Base-by-base conservation (phyloP, 1,139 yeast species). In the Candida tetrigidarum region DNA sequence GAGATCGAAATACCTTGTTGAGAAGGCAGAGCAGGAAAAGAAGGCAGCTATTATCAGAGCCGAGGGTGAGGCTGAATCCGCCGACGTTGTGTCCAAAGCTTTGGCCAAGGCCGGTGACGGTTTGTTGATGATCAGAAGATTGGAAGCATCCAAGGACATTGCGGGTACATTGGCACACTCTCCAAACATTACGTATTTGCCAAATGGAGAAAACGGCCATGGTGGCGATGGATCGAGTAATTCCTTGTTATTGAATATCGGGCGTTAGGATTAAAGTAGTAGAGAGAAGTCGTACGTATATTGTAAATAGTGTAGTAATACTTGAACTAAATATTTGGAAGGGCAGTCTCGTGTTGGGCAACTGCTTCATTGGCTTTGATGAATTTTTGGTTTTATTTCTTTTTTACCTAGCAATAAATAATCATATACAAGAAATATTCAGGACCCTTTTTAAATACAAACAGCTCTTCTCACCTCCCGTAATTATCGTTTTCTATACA, bases 31-130 rank as follows among this genome's bases (percentile, higher is more conserved):
- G 67, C 99, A 95, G 69, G 98, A 93, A 68, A 83, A 96, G 66
- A 92, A 86, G 66, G 99, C 99, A 4, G 77, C 88, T 46, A 91
- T 95, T 58, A 93, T 93, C 54, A 83, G 98, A 58, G 99, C 99
- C 22, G 99, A 95, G 69, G 99, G 99, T 69, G 99, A 95, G 71
- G 99, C 99, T 36, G 99, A 95, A 68, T 90, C 96, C 46, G 99
- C 98, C 6, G 99, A 93, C 51, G 84, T 86, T 49, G 96, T 95
- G 53, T 90, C 97, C 39, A 90, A 85, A 69, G 98, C 99, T 3
- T 80, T 95, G 57, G 83, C 85, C 43, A 91, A 91, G 73, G 93
- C 96, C 27, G 99, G 99, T 64, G 98, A 95, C 62, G 99, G 99
- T 55, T 78, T 95, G 58, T 77, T 95, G 64, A 80, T 89, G 78